phyloP scores from a whole-genome alignment of 495 filamentous ascomycete species.

The Cenococcum geophilum region DNA sequence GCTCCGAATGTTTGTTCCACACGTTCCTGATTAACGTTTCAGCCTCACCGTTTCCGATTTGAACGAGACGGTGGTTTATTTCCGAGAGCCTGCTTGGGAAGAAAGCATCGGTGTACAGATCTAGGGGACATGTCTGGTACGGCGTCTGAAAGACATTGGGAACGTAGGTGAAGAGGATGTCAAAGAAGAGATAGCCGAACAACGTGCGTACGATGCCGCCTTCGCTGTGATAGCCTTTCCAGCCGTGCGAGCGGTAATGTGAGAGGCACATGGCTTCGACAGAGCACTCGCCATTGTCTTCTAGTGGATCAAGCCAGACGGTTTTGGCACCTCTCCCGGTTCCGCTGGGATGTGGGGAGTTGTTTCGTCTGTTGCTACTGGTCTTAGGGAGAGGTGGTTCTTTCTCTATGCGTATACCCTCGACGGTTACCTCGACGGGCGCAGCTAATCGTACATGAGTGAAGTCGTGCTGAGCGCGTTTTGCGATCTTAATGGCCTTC shows the following conservation, averaged over 20 bases:
- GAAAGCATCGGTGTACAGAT: constrained; percentile 91
- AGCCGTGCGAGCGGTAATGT: constrained; percentile 73
- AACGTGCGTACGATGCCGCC: constrained; percentile 84
- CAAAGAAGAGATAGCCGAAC: constrained; percentile 88
- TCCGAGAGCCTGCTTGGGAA: constrained; percentile 76
- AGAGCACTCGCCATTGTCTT: constrained; percentile 62
- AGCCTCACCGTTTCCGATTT: constrained; percentile 57
- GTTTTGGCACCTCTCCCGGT: constrained; percentile 61
- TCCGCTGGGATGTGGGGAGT: constrained; percentile 24
- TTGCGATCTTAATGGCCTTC: constrained; percentile 72
- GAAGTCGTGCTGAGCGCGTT: constrained; percentile 88
- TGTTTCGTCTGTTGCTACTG: background rate
- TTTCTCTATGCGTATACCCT: constrained; percentile 69
- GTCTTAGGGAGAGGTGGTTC: constrained; percentile 15
- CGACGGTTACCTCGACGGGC: constrained; percentile 64
- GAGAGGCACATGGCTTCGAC: constrained; percentile 93
- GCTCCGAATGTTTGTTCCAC: constrained; percentile 57
- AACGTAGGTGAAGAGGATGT: constrained; percentile 87
- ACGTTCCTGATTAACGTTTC: constrained; percentile 59
- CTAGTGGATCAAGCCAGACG: constrained; percentile 68
- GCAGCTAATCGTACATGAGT: constrained; percentile 69
- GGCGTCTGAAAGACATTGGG: constrained; percentile 95
- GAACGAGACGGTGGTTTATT: constrained; percentile 80
- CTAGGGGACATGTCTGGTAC: constrained; percentile 88
- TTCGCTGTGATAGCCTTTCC: constrained; percentile 92